A percentile compares a stretch with the other conserved stretches of the same genome.
These are phyloP conservation scores for Moricandia moricandioides DNA, from an alignment of 345 rosid species.

Conservation along the genomic window DNA sequence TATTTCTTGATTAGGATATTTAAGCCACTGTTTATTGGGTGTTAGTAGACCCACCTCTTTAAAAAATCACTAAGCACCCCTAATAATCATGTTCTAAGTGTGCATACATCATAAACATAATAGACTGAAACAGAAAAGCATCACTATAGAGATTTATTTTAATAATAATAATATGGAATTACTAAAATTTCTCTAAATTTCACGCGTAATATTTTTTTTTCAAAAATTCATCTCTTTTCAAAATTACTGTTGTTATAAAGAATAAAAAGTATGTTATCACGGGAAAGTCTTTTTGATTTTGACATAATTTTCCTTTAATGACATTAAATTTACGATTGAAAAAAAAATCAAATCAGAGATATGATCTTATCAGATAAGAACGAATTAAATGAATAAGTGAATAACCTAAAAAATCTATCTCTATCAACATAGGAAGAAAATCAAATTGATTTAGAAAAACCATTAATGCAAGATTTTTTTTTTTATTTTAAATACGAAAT, in stretches of 20 bases:
- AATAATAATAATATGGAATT: too few relatives aligned
- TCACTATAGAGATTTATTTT: too few relatives aligned
- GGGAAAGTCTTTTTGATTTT: not conserved
- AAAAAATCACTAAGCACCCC: too few relatives aligned
- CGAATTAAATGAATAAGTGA: not conserved
- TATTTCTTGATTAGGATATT: too few relatives aligned
- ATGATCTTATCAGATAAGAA: not conserved
- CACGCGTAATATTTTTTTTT: too few relatives aligned
- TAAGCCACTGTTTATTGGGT: too few relatives aligned
- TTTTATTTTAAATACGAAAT: not conserved
- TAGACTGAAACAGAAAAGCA: too few relatives aligned
- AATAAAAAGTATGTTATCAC: slow-evolving; percentile 5
- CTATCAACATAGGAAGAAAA: not conserved
- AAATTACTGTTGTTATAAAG: not conserved
- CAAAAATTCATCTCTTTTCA: too few relatives aligned
- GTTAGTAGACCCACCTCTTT: too few relatives aligned
- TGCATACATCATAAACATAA: too few relatives aligned
- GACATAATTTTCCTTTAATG: not conserved
- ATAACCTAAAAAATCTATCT: slow-evolving; percentile 1
- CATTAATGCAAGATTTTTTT: not conserved
- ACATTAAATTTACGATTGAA: not conserved
- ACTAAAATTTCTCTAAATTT: too few relatives aligned
- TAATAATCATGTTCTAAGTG: too few relatives aligned
- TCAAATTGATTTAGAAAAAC: not conserved
- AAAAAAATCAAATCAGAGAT: not conserved